Percentiles rank a stretch among this genome's conserved stretches.
Evolutionary conservation across 257 asterid genomes (phyloP).

Genomic region (Plectranthus barbatus): DNA sequence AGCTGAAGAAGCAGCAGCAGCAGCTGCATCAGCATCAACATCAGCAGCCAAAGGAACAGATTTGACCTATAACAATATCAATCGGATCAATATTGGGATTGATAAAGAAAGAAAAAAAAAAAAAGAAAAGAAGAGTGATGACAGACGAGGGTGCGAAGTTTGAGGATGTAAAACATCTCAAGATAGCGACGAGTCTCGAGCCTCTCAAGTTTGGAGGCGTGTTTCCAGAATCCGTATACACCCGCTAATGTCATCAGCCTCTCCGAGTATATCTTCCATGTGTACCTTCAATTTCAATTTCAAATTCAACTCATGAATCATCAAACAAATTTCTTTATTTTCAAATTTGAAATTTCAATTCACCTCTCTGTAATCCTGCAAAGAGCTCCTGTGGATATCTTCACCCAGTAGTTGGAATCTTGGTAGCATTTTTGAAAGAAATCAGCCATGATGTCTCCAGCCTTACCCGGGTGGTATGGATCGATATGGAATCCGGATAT

Average conservation of each 20-base stretch:
- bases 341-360: neutral
- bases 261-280: constrained; percentile 88
- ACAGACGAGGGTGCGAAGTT: constrained; percentile 78
- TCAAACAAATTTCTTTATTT: neutral
- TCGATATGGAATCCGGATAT: constrained; percentile 83
- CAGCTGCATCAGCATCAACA: constrained; percentile 4
- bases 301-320: no score
- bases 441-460: constrained; percentile 49
- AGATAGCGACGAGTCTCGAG: constrained; percentile 88
- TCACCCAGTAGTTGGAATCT: constrained; percentile 61
- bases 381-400: constrained; percentile 24
- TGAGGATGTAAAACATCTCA: constrained; percentile 97
- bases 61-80: constrained; percentile 39
- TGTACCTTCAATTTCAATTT: constrained; percentile 53
- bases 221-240: constrained; percentile 90
- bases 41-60: constrained; percentile 72
- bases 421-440: constrained; percentile 64
- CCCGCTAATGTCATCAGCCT: constrained; percentile 96
- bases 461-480: constrained; percentile 84
- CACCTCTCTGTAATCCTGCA: neutral
- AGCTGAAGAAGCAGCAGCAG: no score
- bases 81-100: neutral
- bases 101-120: no score
- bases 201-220: constrained; percentile 82
- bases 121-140: neutral